Conservation (phyloP, 2,329 filamentous ascomycete species). For the Ophiobolus disseminans region DNA sequence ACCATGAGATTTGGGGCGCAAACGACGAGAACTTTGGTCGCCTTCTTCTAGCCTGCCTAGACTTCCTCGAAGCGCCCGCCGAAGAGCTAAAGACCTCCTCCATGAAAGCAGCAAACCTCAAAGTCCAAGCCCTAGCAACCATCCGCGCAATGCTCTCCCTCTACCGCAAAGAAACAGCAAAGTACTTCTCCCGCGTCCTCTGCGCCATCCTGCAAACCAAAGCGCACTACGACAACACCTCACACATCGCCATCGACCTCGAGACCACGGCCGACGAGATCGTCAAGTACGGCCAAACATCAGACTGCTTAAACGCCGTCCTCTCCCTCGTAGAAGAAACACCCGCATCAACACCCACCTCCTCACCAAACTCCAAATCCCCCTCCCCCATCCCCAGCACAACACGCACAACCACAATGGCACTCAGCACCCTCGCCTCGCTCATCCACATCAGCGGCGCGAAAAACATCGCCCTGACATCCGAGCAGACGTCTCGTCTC, state of each 20-base stretch:
- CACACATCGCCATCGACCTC: conserved; percentile 76
- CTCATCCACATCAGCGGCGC: conserved; percentile 45
- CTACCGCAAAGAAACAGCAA: conserved; percentile 69
- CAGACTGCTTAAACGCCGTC: conserved; percentile 56
- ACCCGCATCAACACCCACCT: conserved; percentile 30
- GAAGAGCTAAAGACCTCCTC: conserved; percentile 57
- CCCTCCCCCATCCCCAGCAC: conserved; percentile 29
- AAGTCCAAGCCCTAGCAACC: conserved; percentile 76
- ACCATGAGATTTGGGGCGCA: conserved; percentile 66
- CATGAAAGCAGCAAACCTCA: conserved; percentile 74
- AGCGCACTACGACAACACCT: conserved; percentile 69
- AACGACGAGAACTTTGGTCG: conserved; percentile 74
- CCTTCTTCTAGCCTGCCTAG: conserved; percentile 71
- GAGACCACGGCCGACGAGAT: conserved; percentile 77
- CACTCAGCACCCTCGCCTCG: conserved; percentile 49
- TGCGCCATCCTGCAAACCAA: conserved; percentile 71
- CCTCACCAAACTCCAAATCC: conserved; percentile 42
- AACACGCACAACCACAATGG: conserved; percentile 48
- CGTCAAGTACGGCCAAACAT: conserved; percentile 68
- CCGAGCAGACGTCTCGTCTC: conserved; percentile 47
- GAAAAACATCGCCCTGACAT: conserved; percentile 39
- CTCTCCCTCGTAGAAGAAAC: conserved; percentile 46
- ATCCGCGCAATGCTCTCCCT: conserved; percentile 75
- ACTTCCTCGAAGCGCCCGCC: conserved; percentile 70
- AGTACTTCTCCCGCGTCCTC: conserved; percentile 72